A percentile compares a stretch with the other conserved stretches of the same genome.
These are phyloP conservation scores for Furcasterigmium furcatum DNA, from an alignment of 2,329 filamentous ascomycete genomes.

Conservation along the genomic window DNA sequence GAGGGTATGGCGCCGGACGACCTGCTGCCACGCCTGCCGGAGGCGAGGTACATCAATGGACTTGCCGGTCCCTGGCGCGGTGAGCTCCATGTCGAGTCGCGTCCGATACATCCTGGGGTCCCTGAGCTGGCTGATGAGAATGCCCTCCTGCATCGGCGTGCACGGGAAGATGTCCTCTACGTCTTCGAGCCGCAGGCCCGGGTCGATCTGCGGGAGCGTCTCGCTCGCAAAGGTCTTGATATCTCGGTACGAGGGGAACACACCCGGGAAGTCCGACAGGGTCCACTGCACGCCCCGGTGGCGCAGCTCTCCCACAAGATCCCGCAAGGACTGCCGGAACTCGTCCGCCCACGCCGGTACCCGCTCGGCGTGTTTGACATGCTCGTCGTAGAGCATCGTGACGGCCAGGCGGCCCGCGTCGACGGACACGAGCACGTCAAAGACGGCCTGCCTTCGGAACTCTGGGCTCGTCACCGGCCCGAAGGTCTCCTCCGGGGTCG, in stretches of 20 bases:
- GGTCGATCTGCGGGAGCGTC: neutral
- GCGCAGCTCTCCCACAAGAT: neutral
- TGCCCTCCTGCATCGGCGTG: slow-evolving; percentile 31
- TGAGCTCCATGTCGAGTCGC: neutral
- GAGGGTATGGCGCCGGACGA: slow-evolving; percentile 10
- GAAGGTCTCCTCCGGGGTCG: neutral
- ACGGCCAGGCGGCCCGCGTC: neutral
- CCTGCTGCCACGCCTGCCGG: slow-evolving; percentile 5
- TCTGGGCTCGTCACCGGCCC: neutral
- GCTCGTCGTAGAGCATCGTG: neutral
- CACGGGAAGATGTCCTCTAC: slow-evolving; percentile 30
- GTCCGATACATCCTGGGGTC: slow-evolving; percentile 21
- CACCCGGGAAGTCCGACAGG: neutral
- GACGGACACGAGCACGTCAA: neutral
- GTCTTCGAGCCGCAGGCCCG: slow-evolving; percentile 4
- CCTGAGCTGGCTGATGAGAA: slow-evolving; percentile 27
- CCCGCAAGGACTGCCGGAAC: neutral
- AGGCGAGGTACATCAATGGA: neutral
- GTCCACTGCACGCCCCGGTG: neutral
- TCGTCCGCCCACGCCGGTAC: neutral
- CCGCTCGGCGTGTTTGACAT: neutral
- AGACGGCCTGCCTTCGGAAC: neutral
- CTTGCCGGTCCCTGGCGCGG: neutral
- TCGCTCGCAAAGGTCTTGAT: neutral
- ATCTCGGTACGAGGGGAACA: neutral